A percentile compares a stretch with the other conserved stretches of the same genome.
These are phyloP conservation scores for Aspergillus haitiensis DNA, from an alignment of 495 filamentous ascomycete species.

Conservation along the genomic window DNA sequence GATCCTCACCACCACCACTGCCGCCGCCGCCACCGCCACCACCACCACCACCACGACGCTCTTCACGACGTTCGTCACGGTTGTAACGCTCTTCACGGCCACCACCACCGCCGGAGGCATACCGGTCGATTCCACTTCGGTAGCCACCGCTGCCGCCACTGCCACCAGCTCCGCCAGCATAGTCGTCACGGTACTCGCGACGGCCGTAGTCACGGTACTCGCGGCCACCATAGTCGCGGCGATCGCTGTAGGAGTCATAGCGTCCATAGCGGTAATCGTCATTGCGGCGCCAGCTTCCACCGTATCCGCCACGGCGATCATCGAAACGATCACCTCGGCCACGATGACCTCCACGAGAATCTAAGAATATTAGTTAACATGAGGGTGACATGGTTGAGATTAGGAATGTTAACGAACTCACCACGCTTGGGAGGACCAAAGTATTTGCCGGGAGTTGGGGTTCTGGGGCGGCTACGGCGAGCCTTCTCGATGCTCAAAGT, in stretches of 20 bases:
- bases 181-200: slow-evolving; percentile 53
- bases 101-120: slow-evolving; percentile 46
- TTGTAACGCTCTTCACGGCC: slow-evolving; percentile 70
- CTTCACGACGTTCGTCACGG: slow-evolving; percentile 59
- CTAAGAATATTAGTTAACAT: slow-evolving; percentile 32
- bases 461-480: slow-evolving; percentile 88
- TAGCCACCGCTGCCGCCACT: slow-evolving; percentile 48
- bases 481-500: slow-evolving; percentile 99
- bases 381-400: slow-evolving; percentile 4
- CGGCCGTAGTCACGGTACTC: slow-evolving; percentile 60
- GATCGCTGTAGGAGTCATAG: slow-evolving; percentile 60
- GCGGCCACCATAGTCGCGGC: slow-evolving; percentile 53
- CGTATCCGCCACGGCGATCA: slow-evolving; percentile 58
- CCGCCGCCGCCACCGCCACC: slow-evolving; percentile 57
- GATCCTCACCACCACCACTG: slow-evolving; percentile 47
- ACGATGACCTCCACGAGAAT: slow-evolving; percentile 53
- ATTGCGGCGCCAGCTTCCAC: slow-evolving; percentile 49
- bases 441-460: slow-evolving; percentile 98
- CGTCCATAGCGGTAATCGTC: slow-evolving; percentile 51
- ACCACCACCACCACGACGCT: slow-evolving; percentile 62
- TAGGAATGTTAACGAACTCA: slow-evolving; percentile 44
- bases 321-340: slow-evolving; percentile 51
- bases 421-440: slow-evolving; percentile 98
- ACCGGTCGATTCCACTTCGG: slow-evolving; percentile 58
- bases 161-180: slow-evolving; percentile 52